phyloP scores from a whole-genome alignment of 371 early-diverging fungal species.

The Actinomortierella ambigua region DNA sequence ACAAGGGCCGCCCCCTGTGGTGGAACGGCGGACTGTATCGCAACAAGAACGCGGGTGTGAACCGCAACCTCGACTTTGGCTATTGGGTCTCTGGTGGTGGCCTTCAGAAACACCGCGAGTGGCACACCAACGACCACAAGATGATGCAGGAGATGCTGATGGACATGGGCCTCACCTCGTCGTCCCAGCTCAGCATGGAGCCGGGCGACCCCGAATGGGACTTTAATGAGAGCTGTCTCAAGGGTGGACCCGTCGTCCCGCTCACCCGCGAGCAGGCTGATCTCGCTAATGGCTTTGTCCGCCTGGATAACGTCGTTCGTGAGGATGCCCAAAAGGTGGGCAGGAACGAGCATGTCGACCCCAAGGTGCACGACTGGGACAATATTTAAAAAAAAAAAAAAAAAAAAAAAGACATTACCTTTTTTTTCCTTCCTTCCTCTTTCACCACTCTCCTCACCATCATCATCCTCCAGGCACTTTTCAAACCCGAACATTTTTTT shows the following conservation, averaged over 20 bases:
- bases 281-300: constrained; percentile 21
- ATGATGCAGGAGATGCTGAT: constrained; percentile 15
- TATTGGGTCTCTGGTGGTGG: constrained; percentile 24
- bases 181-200: constrained; percentile 11
- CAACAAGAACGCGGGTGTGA: constrained; percentile 51
- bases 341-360: constrained; percentile 9
- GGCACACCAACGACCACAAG: constrained; percentile 9
- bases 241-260: constrained; percentile 8
- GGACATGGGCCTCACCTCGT: constrained; percentile 15
- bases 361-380: constrained; percentile 27
- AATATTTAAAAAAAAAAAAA: too few species aligned
- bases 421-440: too few species aligned
- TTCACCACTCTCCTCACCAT: too few species aligned
- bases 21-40: constrained; percentile 58
- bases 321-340: constrained; percentile 4
- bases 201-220: constrained; percentile 20
- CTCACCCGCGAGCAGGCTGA: constrained; percentile 6
- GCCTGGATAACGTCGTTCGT: constrained; percentile 20
- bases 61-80: constrained; percentile 43
- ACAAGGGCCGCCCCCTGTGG: constrained; percentile 50
- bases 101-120: constrained; percentile 28
- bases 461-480: too few species aligned
- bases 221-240: constrained; percentile 25
- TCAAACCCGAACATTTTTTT: too few species aligned
- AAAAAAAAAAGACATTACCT: too few species aligned